Conservation (phyloP, 495 filamentous ascomycete genomes). For the Penicillium cataractarum region DNA sequence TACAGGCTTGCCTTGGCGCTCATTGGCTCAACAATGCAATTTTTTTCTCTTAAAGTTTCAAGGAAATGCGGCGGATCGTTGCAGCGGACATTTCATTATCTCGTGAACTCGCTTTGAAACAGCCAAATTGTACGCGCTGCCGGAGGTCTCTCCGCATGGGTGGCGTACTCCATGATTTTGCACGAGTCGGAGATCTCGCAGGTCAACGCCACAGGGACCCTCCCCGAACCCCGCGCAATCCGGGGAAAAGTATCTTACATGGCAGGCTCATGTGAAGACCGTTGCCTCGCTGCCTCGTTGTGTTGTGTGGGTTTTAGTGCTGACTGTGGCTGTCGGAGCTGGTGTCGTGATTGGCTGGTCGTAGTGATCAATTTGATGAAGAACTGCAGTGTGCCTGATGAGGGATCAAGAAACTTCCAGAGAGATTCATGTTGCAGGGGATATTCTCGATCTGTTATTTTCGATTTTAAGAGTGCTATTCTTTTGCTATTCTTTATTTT, state of each 20-base stretch:
- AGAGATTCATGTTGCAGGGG: background rate
- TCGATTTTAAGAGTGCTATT: background rate
- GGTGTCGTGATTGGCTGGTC: background rate
- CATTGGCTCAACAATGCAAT: background rate
- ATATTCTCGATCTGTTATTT: background rate
- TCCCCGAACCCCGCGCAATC: background rate
- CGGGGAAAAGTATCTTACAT: conserved; percentile 3
- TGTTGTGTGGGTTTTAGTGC: background rate
- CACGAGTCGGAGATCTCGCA: conserved; percentile 3
- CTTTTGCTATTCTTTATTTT: too few species aligned
- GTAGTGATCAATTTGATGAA: background rate
- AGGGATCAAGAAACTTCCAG: background rate
- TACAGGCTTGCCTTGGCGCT: background rate
- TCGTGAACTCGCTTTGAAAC: background rate
- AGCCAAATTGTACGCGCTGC: conserved; percentile 14
- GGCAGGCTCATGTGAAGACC: background rate
- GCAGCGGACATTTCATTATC: background rate
- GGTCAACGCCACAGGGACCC: background rate
- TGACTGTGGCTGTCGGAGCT: background rate
- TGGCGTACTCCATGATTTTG: conserved; percentile 8
- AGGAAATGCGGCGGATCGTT: background rate
- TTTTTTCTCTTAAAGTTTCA: background rate
- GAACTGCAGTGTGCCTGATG: background rate
- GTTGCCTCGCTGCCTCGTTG: background rate
- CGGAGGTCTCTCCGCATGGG: conserved; percentile 28